Evolutionary conservation across 495 filamentous ascomycete genomes (phyloP).

Genomic region (Rostrohypoxylon terebratum): DNA sequence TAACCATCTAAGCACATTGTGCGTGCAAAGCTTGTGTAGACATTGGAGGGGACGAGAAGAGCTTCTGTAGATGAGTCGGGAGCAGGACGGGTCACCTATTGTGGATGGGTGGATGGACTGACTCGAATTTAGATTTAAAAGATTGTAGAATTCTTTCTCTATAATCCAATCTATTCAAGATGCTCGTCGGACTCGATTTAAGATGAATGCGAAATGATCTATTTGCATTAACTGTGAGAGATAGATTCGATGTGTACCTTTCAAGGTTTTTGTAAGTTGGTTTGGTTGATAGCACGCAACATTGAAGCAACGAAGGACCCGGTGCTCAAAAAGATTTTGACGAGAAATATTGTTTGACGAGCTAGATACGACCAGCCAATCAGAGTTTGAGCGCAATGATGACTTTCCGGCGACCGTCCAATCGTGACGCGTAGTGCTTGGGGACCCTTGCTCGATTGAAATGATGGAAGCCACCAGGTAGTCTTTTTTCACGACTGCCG

Average conservation of each 20-base stretch:
- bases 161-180: slow-evolving; percentile 1
- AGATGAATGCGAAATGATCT: slow-evolving; percentile 4
- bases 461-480: slow-evolving; percentile 47
- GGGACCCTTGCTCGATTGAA: slow-evolving; percentile 43
- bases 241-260: not conserved
- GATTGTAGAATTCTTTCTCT: not conserved
- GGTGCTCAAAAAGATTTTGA: slow-evolving; percentile 41
- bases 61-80: not conserved
- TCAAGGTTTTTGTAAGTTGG: slow-evolving; percentile 1
- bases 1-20: slow-evolving; percentile 19
- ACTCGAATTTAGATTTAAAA: not conserved
- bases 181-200: not conserved
- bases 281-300: slow-evolving; percentile 23
- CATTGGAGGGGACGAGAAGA: not conserved
- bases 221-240: not conserved
- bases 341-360: slow-evolving; percentile 41
- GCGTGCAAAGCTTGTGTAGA: slow-evolving; percentile 10
- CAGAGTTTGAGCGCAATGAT: slow-evolving; percentile 49
- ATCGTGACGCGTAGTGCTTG: slow-evolving; percentile 50
- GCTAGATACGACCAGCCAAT: slow-evolving; percentile 45
- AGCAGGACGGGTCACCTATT: slow-evolving; percentile 17
- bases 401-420: slow-evolving; percentile 36
- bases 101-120: not conserved
- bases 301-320: slow-evolving; percentile 9
- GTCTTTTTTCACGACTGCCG: slow-evolving; percentile 16